These are phyloP conservation scores for Pleurozium schreberi DNA, from an alignment of 225 moss, liverwort and hornwort genomes.

Conservation along the genomic window DNA sequence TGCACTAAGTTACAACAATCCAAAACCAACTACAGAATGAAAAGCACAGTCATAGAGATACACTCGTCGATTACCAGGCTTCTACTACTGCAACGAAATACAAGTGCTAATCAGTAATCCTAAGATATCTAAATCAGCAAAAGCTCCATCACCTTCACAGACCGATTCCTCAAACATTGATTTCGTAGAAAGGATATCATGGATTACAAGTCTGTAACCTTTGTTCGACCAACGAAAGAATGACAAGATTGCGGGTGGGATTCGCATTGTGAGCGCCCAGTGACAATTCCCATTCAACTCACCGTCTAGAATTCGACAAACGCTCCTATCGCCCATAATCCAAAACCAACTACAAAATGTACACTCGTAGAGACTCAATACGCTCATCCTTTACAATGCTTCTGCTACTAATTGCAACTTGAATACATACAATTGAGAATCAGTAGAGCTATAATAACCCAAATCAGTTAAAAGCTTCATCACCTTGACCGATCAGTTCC, in stretches of 20 bases:
- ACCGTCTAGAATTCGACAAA: not conserved
- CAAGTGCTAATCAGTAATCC: not conserved
- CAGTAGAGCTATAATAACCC: too few species aligned
- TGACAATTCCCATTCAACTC: not conserved
- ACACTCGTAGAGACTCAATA: not conserved
- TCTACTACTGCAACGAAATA: not conserved
- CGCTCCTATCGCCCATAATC: not conserved
- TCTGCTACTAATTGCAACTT: not conserved
- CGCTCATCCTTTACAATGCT: not conserved
- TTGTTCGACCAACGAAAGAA: not conserved
- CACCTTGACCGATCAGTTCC: not conserved
- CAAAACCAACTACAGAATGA: not conserved
- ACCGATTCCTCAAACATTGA: too few species aligned
- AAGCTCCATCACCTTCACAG: not conserved
- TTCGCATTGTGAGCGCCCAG: not conserved
- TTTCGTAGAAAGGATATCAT: too few species aligned
- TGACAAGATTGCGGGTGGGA: not conserved
- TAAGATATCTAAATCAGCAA: not conserved
- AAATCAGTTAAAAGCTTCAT: not conserved
- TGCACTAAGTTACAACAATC: too few species aligned
- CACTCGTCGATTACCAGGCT: not conserved
- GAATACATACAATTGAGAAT: not conserved
- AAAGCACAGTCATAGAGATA: not conserved
- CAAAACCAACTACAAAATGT: not conserved
- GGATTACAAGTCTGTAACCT: not conserved